phyloP scores from a whole-genome alignment of 208 protist genomes.

The Leishmania arabica region DNA sequence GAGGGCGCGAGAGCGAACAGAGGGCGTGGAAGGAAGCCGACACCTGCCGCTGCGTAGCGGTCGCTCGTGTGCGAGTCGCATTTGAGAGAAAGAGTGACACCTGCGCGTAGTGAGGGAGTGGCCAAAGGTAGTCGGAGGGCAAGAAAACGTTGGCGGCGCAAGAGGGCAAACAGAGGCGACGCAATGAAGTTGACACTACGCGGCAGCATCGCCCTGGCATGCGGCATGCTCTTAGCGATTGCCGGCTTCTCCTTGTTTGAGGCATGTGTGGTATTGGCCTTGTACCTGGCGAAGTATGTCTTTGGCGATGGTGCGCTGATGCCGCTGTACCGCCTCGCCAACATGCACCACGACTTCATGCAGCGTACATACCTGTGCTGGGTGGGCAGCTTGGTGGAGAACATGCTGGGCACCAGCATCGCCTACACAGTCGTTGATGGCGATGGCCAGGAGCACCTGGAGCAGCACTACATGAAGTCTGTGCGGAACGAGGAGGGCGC shows the following conservation, averaged over 20 bases:
- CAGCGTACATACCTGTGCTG: slow-evolving; percentile 49
- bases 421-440: slow-evolving; percentile 73
- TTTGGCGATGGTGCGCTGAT: slow-evolving; percentile 17
- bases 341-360: slow-evolving; percentile 34
- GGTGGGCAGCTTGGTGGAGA: slow-evolving; percentile 52
- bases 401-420: slow-evolving; percentile 50
- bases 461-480: slow-evolving; percentile 21
- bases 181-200: slow-evolving; percentile 35
- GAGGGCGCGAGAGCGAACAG: background rate
- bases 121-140: background rate
- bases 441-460: slow-evolving; percentile 40
- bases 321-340: slow-evolving; percentile 29
- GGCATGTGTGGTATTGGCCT: slow-evolving; percentile 25
- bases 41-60: background rate
- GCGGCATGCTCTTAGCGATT: slow-evolving; percentile 22
- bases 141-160: background rate
- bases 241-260: slow-evolving; percentile 25
- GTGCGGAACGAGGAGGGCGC: slow-evolving; percentile 5
- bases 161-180: background rate
- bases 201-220: slow-evolving; percentile 34
- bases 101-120: background rate
- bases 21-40: background rate
- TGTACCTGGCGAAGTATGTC: slow-evolving; percentile 37
- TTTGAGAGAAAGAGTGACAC: background rate
- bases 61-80: background rate